These are phyloP conservation scores for Dactylorhiza incarnata DNA, from an alignment of 106 monocot genomes.

Conservation along the genomic window DNA sequence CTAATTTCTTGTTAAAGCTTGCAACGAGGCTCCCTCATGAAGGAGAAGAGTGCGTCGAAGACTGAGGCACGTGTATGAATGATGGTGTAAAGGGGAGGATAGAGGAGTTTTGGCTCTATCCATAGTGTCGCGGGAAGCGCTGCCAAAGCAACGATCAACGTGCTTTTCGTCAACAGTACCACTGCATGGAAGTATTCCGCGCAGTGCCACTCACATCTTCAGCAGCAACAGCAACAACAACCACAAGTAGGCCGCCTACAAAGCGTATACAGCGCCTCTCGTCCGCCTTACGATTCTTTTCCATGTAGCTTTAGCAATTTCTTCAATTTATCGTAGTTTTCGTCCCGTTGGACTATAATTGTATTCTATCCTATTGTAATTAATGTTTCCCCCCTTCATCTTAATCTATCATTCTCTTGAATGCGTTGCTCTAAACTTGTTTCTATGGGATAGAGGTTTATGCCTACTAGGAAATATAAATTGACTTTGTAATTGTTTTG, in stretches of 20 bases:
- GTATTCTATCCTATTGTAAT: not conserved
- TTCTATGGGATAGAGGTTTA: not conserved
- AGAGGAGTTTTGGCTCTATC: conserved; percentile 28
- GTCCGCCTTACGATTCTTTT: conserved; percentile 92
- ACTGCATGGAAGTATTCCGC: conserved; percentile 25
- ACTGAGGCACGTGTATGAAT: conserved; percentile 34
- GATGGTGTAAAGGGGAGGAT: conserved; percentile 13
- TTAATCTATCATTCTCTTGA: not conserved
- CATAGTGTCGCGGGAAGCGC: conserved; percentile 12
- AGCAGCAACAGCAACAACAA: conserved; percentile 25
- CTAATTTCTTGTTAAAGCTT: not conserved
- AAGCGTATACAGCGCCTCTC: conserved; percentile 94
- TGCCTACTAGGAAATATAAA: not conserved
- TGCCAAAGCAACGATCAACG: not conserved
- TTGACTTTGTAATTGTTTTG: not conserved
- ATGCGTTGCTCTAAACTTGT: not conserved
- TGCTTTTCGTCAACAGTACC: conserved; percentile 13
- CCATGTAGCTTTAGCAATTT: conserved; percentile 37
- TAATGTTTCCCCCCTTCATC: not conserved
- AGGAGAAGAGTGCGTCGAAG: conserved; percentile 20
- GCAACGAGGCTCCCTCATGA: not conserved
- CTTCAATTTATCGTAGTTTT: no score
- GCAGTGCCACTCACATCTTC: conserved; percentile 14
- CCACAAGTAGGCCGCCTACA: conserved; percentile 81
- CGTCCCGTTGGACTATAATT: not conserved